Evolutionary conservation across 352 stramenopile genomes (phyloP).

Genomic region (Phytophthora syringae): DNA sequence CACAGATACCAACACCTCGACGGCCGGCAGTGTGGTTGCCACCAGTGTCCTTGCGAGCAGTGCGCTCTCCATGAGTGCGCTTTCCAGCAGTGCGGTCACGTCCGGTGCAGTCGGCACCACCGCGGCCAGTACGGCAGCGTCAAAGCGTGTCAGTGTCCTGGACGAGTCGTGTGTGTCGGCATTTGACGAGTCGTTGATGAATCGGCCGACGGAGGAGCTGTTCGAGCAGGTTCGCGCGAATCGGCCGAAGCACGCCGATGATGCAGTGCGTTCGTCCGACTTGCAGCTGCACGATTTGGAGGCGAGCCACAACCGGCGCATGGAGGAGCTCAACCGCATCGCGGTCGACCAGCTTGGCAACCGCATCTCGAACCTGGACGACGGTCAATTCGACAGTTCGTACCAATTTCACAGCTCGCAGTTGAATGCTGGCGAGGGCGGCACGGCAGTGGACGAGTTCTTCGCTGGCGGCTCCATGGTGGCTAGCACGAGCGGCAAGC

Average conservation of each 20-base stretch:
- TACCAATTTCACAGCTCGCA: conserved; percentile 30
- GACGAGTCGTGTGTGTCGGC: conserved; percentile 17
- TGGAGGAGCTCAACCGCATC: conserved; percentile 66
- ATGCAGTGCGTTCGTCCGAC: conserved; percentile 34
- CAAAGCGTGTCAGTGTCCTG: background rate
- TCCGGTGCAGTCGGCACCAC: too few relatives aligned
- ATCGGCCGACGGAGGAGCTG: conserved; percentile 37
- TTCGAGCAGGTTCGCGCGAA: too few relatives aligned
- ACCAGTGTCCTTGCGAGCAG: background rate
- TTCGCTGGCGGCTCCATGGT: conserved; percentile 17
- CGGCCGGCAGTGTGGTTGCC: too few relatives aligned
- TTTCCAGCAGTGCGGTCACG: background rate
- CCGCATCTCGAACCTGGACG: conserved; percentile 48
- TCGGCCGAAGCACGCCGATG: conserved; percentile 1
- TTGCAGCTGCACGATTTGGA: conserved; percentile 50
- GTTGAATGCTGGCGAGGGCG: conserved; percentile 28
- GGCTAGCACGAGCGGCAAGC: conserved; percentile 16
- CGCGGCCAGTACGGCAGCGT: background rate
- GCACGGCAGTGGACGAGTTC: conserved; percentile 34
- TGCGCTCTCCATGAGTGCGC: background rate
- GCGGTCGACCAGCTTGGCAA: conserved; percentile 52
- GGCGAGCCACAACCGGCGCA: conserved; percentile 53
- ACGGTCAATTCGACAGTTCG: conserved; percentile 30
- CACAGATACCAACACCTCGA: too few relatives aligned
- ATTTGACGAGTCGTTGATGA: conserved; percentile 37